phyloP scores from a whole-genome alignment of 768 basidiomycete genomes.

The Leccinum uliginosum region DNA sequence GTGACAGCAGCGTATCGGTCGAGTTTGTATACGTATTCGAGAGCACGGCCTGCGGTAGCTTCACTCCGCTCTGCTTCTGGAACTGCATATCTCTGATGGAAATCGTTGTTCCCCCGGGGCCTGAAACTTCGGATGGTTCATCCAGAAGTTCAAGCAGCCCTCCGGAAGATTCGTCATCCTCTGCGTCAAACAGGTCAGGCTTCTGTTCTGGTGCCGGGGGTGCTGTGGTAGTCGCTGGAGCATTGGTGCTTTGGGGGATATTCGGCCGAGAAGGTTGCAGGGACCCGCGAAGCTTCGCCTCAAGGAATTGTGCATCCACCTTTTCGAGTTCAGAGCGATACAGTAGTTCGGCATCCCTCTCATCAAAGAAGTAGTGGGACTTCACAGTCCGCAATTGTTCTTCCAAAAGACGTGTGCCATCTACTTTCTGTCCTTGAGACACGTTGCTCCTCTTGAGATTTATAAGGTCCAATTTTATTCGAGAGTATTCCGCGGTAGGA shows the following conservation, averaged over 20 bases:
- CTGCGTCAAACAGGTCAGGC: constrained; percentile 52
- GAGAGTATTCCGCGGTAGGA: constrained; percentile 59
- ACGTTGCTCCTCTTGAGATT: constrained; percentile 37
- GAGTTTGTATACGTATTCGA: constrained; percentile 56
- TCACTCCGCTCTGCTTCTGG: constrained; percentile 81
- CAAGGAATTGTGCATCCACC: constrained; percentile 40
- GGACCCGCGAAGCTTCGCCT: constrained; percentile 37
- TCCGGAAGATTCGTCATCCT: constrained; percentile 44
- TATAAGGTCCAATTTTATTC: constrained; percentile 54
- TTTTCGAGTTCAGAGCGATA: constrained; percentile 54
- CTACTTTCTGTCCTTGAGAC: constrained; percentile 22
- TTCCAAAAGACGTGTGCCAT: constrained; percentile 37
- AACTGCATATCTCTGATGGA: constrained; percentile 67
- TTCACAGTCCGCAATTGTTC: constrained; percentile 44
- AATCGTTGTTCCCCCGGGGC: constrained; percentile 49
- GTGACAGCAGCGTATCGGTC: constrained; percentile 74
- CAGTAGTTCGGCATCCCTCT: constrained; percentile 55
- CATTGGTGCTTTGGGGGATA: not conserved
- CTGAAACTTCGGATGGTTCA: constrained; percentile 51
- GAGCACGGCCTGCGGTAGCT: constrained; percentile 72
- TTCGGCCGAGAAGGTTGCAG: not conserved
- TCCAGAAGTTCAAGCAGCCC: constrained; percentile 78
- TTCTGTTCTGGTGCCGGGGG: not conserved
- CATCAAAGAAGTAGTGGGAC: constrained; percentile 67
- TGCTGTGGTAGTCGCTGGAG: not conserved